phyloP scores from a whole-genome alignment of 164 flowering plant species.

The Malania oleifera region DNA sequence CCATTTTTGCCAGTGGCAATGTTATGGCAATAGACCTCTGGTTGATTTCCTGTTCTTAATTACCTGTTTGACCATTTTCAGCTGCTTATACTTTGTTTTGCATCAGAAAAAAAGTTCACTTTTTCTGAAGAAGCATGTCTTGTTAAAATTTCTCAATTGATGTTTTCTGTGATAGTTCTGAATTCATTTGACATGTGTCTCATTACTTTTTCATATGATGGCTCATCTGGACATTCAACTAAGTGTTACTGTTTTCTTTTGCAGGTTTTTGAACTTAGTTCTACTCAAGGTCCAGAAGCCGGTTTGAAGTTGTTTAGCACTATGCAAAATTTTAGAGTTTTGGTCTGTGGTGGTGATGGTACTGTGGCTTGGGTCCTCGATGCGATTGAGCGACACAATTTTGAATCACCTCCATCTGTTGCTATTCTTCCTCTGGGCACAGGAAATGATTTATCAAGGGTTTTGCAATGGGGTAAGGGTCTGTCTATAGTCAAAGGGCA shows the following conservation, averaged over 20 bases:
- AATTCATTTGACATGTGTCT: too few species aligned
- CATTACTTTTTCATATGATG: too few species aligned
- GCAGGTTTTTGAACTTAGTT: slow-evolving; percentile 65
- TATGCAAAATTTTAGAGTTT: slow-evolving; percentile 57
- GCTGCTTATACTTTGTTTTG: too few species aligned
- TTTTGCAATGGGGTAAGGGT: slow-evolving; percentile 79
- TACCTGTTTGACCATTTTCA: too few species aligned
- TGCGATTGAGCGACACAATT: slow-evolving; percentile 64
- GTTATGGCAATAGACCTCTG: too few species aligned
- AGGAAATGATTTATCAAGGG: slow-evolving; percentile 79
- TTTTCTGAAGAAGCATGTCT: too few species aligned
- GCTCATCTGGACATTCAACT: not conserved
- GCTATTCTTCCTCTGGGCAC: slow-evolving; percentile 77
- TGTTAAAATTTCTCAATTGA: not conserved
- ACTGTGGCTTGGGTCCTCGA: slow-evolving; percentile 87
- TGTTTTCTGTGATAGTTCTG: too few species aligned
- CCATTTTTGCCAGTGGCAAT: too few species aligned
- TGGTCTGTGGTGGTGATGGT: slow-evolving; percentile 90
- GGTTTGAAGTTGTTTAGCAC: slow-evolving; percentile 52
- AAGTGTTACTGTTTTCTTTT: slow-evolving; percentile 1
- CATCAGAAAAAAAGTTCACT: too few species aligned
- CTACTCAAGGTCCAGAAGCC: slow-evolving; percentile 62
- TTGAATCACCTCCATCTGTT: slow-evolving; percentile 84
- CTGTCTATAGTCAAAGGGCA: slow-evolving; percentile 47
- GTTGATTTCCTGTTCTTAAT: too few species aligned